Percentiles rank a stretch among this genome's conserved stretches.
Conservation (phyloP, 2,329 filamentous ascomycete genomes). For the Fusarium guadeloupense region DNA sequence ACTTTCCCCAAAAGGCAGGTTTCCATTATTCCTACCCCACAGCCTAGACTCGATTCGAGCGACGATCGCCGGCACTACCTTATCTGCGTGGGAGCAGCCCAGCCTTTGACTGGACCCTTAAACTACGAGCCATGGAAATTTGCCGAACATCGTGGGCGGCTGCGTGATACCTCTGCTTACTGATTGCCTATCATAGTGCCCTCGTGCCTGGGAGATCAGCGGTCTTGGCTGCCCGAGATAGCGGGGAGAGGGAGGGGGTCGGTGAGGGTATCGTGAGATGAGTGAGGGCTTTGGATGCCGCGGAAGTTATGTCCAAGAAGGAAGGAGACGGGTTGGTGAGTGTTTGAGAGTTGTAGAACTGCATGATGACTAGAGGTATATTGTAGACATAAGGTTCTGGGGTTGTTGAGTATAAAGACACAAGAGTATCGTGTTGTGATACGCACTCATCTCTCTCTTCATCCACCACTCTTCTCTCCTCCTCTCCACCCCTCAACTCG, state of each 20-base stretch:
- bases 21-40: constrained; percentile 17
- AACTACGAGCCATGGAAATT: neutral
- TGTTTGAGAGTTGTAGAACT: neutral
- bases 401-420: constrained; percentile 21
- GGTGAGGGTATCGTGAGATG: constrained; percentile 17
- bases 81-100: constrained; percentile 25
- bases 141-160: neutral
- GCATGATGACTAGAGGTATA: constrained; percentile 4
- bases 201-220: constrained; percentile 32
- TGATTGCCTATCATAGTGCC: constrained; percentile 27
- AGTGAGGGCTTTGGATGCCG: constrained; percentile 9
- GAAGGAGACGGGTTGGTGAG: constrained; percentile 23
- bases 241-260: constrained; percentile 21
- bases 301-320: constrained; percentile 23
- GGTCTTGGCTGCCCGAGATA: constrained; percentile 8
- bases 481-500: neutral
- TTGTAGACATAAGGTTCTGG: neutral
- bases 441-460: neutral
- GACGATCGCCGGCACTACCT: constrained; percentile 27
- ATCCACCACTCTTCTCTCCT: neutral
- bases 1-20: constrained; percentile 34
- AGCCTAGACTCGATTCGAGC: neutral
- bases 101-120: constrained; percentile 28
- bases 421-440: constrained; percentile 2
- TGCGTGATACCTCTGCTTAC: too few species aligned